A percentile compares a stretch with the other conserved stretches of the same genome.
These are phyloP conservation scores for Triticum monococcum DNA, from an alignment of 176 grass and related monocot genomes.

Conservation along the genomic window DNA sequence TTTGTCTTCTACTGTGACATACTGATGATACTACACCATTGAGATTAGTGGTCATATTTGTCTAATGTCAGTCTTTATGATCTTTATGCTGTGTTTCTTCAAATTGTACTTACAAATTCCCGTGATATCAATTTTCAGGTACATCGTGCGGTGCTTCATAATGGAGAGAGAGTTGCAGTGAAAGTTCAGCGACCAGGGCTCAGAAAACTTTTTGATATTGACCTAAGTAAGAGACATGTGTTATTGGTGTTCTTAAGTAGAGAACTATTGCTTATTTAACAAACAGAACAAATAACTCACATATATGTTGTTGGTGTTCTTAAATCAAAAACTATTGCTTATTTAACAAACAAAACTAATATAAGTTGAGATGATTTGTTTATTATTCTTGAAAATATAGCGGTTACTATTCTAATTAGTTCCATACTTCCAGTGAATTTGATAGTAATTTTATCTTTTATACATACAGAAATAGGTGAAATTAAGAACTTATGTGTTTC, in stretches of 20 bases:
- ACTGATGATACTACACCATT: conserved; percentile 14
- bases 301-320: background rate
- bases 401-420: background rate
- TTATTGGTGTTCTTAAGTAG: background rate
- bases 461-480: conserved; percentile 1
- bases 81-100: conserved; percentile 20
- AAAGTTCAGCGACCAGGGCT: conserved; percentile 95
- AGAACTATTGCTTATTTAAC: background rate
- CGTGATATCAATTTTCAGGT: conserved; percentile 57
- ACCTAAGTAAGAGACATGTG: conserved; percentile 72
- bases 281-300: background rate
- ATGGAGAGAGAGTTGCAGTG: conserved; percentile 82
- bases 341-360: background rate
- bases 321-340: background rate
- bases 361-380: background rate
- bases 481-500: background rate
- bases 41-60: background rate
- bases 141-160: conserved; percentile 87
- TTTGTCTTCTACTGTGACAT: conserved; percentile 2
- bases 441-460: background rate
- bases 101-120: background rate
- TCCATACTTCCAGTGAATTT: conserved; percentile 14
- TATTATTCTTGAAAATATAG: background rate
- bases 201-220: conserved; percentile 97
- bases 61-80: conserved; percentile 1